These are phyloP conservation scores for Corniculantispora saksenae DNA, from an alignment of 2,329 filamentous ascomycete species.

Conservation along the genomic window DNA sequence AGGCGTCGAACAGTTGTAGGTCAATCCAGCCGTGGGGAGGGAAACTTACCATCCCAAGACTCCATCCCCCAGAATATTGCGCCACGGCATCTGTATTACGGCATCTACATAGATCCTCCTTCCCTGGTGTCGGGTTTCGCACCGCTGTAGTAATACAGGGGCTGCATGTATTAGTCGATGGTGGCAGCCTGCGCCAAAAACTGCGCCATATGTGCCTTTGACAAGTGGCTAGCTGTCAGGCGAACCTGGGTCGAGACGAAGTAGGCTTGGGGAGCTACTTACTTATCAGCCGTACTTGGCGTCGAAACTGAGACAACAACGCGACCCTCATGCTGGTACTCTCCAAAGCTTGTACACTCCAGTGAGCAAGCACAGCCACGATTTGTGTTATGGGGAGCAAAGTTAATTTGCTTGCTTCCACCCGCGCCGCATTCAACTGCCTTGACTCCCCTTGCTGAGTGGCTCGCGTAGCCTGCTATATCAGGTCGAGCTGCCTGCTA, in stretches of 20 bases:
- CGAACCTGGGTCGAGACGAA: not conserved
- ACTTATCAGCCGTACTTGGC: not conserved
- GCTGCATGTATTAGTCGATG: conserved; percentile 3
- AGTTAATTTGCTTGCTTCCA: not conserved
- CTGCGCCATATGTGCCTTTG: not conserved
- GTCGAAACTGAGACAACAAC: not conserved
- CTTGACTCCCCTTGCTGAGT: not conserved
- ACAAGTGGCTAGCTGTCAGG: not conserved
- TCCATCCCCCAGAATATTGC: not conserved
- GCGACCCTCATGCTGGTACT: not conserved
- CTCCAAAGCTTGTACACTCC: not conserved
- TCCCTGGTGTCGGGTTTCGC: not conserved
- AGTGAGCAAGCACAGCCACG: not conserved
- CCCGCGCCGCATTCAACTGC: not conserved
- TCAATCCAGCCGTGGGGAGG: not conserved
- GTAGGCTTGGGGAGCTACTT: not conserved
- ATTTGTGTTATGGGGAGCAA: not conserved
- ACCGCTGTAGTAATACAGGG: conserved; percentile 5
- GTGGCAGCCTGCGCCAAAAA: not conserved
- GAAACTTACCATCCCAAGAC: not conserved
- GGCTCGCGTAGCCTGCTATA: not conserved
- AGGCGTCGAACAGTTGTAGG: not conserved
- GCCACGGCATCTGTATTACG: conserved; percentile 4
- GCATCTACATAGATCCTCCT: not conserved
- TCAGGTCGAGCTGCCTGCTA: not conserved